Conservation (phyloP, 352 stramenopile genomes). For the Phytophthora cactorum region DNA sequence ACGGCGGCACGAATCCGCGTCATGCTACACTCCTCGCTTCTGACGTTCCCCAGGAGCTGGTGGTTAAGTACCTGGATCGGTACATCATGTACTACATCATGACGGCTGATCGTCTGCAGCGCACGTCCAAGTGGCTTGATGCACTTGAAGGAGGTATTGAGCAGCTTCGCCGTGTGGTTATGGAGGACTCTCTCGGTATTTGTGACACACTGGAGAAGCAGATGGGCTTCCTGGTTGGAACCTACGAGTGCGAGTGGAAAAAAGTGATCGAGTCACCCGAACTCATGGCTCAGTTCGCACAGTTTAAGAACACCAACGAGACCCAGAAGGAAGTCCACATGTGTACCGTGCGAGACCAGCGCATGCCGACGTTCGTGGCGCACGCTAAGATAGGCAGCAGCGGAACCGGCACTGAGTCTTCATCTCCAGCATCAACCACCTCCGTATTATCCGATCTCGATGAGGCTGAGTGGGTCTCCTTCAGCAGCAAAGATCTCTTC, state of each 20-base stretch:
- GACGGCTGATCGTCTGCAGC: conserved; percentile 68
- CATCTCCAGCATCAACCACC: conserved; percentile 49
- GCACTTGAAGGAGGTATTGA: conserved; percentile 76
- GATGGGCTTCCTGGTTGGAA: conserved; percentile 91
- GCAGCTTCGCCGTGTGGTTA: conserved; percentile 69
- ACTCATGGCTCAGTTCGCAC: conserved; percentile 82
- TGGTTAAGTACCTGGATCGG: conserved; percentile 88
- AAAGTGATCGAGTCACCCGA: conserved; percentile 90
- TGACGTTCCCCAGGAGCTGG: conserved; percentile 57
- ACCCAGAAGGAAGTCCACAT: conserved; percentile 67
- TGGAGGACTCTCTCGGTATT: conserved; percentile 91
- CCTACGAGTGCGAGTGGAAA: conserved; percentile 95
- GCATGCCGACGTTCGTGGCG: conserved; percentile 60
- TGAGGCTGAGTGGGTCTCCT: conserved; percentile 70
- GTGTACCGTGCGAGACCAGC: conserved; percentile 85
- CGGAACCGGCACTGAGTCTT: conserved; percentile 31
- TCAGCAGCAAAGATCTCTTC: conserved; percentile 80
- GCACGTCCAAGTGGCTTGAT: conserved; percentile 91
- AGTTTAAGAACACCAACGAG: conserved; percentile 92
- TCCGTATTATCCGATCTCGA: conserved; percentile 29
- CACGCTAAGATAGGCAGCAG: conserved; percentile 64
- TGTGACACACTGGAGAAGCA: conserved; percentile 76
- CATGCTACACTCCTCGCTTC: conserved; percentile 72
- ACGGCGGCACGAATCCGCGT: conserved; percentile 87
- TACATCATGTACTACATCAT: conserved; percentile 95